Conservation (phyloP, 345 rosid genomes). For the Citrus cavaleriei region DNA sequence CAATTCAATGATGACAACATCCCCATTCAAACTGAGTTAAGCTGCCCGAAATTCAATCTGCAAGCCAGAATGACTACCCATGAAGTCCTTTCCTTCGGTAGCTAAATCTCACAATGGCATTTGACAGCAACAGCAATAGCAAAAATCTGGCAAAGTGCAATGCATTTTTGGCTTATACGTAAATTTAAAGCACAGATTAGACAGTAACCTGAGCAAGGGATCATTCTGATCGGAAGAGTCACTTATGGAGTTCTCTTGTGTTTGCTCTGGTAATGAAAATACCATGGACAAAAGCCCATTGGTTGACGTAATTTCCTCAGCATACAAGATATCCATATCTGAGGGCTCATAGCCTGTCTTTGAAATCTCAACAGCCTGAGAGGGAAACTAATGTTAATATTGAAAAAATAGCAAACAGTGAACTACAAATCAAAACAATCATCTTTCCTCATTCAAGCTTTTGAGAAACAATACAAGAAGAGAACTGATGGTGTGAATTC, state of each 20-base stretch:
- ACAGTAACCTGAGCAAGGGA: conserved; percentile 47
- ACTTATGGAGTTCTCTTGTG: conserved; percentile 23
- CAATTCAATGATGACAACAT: background rate
- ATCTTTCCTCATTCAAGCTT: conserved; percentile 1
- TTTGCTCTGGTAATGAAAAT: conserved; percentile 54
- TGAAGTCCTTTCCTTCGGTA: background rate
- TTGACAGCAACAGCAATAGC: background rate
- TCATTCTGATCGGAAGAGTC: conserved; percentile 38
- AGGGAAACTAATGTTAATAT: conserved; percentile 9
- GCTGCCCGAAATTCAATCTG: background rate
- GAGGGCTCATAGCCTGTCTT: conserved; percentile 69
- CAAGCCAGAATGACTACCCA: background rate
- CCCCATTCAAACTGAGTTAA: background rate
- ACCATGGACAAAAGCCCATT: conserved; percentile 69
- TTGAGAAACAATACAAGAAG: background rate
- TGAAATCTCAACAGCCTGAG: conserved; percentile 76
- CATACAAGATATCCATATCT: conserved; percentile 74
- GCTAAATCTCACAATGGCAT: background rate
- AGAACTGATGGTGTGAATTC: background rate
- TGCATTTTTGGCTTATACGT: background rate
- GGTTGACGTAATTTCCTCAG: conserved; percentile 66
- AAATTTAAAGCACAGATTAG: background rate
- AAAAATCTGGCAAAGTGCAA: background rate
- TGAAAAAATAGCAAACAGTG: background rate
- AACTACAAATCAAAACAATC: background rate